A percentile compares a stretch with the other conserved stretches of the same genome.
These are phyloP conservation scores for Trametes sanguinea DNA, from an alignment of 768 basidiomycete genomes.

Conservation along the genomic window DNA sequence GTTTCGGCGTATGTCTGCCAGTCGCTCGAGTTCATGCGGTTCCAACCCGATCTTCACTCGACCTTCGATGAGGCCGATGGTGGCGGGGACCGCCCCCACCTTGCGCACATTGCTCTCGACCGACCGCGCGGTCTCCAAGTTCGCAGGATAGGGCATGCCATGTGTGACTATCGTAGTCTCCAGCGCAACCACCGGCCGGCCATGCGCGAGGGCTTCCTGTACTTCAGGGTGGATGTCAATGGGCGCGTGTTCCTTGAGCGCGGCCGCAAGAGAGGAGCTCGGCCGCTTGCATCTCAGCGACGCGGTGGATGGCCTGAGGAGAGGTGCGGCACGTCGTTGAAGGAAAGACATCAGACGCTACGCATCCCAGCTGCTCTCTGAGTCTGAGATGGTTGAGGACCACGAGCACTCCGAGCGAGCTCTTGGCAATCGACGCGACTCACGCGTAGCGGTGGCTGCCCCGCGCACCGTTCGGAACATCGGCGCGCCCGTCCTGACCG, in stretches of 20 bases:
- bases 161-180: slow-evolving; percentile 93
- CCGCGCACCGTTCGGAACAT: neutral
- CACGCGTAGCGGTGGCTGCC: neutral
- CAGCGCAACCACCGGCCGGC: slow-evolving; percentile 80
- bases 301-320: slow-evolving; percentile 9
- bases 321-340: slow-evolving; percentile 19
- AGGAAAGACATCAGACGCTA: slow-evolving; percentile 14
- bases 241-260: slow-evolving; percentile 29
- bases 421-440: neutral
- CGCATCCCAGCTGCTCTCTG: neutral
- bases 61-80: slow-evolving; percentile 82
- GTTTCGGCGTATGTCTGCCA: slow-evolving; percentile 55
- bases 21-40: slow-evolving; percentile 59
- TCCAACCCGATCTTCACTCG: slow-evolving; percentile 85
- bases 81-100: slow-evolving; percentile 84
- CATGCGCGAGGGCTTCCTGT: slow-evolving; percentile 67
- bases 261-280: slow-evolving; percentile 25
- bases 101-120: slow-evolving; percentile 75
- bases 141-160: slow-evolving; percentile 84
- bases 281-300: slow-evolving; percentile 8
- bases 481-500: too few relatives aligned
- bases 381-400: neutral
- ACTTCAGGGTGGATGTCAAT: slow-evolving; percentile 85
- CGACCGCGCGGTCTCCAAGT: slow-evolving; percentile 67
- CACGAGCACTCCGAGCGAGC: neutral